Evolutionary conservation across 306 rosid species (phyloP).

Genomic region (Vigna reflexopilosa): DNA sequence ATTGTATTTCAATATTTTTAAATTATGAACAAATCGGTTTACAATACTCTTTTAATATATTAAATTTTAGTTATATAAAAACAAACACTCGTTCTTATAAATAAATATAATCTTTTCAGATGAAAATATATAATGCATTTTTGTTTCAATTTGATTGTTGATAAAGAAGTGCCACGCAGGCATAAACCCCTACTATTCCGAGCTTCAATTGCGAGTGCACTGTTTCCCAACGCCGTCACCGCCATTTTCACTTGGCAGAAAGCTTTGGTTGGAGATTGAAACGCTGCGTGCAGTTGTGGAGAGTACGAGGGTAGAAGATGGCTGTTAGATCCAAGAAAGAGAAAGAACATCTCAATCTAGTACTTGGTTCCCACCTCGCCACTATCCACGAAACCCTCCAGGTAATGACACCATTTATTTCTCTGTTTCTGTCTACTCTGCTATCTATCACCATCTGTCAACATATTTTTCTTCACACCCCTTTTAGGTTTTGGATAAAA

Average conservation of each 20-base stretch:
- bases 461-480: not conserved
- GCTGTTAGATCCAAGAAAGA: constrained; percentile 50
- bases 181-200: no score
- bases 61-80: no score
- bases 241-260: not conserved
- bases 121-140: no score
- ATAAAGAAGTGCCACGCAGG: not conserved
- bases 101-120: no score
- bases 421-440: not conserved
- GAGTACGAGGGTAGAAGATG: constrained; percentile 2
- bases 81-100: no score
- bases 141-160: no score
- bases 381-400: constrained; percentile 79
- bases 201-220: no score
- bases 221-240: not conserved
- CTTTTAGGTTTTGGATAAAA: constrained; percentile 69
- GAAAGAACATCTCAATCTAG: constrained; percentile 57
- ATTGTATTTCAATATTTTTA: no score
- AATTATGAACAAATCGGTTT: no score
- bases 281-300: no score
- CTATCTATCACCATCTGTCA: not conserved
- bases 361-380: constrained; percentile 62
- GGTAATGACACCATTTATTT: constrained; percentile 40
- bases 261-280: no score
- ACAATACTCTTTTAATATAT: no score